Evolutionary conservation across 768 basidiomycete species (phyloP), one percentile per base, ranked within the genome.

Genomic region (Favolaschia claudopus): DNA sequence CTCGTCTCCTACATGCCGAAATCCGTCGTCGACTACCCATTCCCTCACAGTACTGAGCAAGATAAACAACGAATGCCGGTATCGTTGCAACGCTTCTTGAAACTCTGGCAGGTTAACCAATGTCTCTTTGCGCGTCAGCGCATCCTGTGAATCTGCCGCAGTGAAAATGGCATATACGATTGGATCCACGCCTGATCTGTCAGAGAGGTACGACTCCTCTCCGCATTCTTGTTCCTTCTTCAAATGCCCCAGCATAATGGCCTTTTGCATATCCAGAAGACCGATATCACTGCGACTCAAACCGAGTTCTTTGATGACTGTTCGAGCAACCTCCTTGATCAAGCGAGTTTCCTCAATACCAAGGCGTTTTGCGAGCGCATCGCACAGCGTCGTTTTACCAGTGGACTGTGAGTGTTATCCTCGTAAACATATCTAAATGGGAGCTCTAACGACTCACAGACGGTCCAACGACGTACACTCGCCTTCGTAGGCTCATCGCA

Each of bases 371-470:
- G 78, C 78, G 0, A 89, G 69, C 2, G 85, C 84, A 32, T 79
- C 69, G 68, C 85, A 88, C 4, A 89, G 77, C 0, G 88, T 89
- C 24, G 88, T 87, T 70, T 90, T 91, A n/a, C 89, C 89, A 13
- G 85, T 85, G 15, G 87, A 88, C 70, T 40, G 68, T 56, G 7
- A 67, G 20, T 28, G 7, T 13, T 28, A 25, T 36, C 2, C 13
- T 55, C 13, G 27, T 29, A 25, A 36, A 36, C 20, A 14, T 22
- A 27, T 43, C 27, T 17, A 9, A 17, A 27, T 13, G 42, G 24
- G 9, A 22, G 17, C 20, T 3, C 5, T 13, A 12, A 22, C 5
- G 19, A 62, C 78, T 74, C 54, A 79, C 80, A n/a, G 85, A 82
- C 27, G 85, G 84, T 7, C 84, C 85, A 43, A 86, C 70, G 38